Conservation (phyloP, 331 rosid species). For the Phaseolus coccineus region DNA sequence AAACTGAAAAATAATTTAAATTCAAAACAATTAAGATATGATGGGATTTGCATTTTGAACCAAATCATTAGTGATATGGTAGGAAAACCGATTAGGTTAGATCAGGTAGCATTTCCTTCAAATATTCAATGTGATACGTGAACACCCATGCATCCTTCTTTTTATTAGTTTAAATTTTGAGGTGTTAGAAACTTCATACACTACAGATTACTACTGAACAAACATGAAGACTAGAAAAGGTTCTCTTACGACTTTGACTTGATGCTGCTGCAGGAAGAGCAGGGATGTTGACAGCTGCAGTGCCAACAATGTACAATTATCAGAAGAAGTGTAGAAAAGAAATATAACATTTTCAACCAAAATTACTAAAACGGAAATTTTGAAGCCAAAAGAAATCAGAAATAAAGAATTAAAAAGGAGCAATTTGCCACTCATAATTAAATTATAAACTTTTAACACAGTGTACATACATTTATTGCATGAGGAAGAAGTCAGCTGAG, state of each 20-base stretch:
- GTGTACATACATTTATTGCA: constrained; percentile 78
- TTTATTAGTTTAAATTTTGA: not conserved
- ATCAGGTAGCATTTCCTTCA: not conserved
- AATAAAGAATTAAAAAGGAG: not conserved
- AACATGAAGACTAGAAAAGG: constrained; percentile 21
- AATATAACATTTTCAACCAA: constrained; percentile 23
- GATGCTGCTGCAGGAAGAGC: constrained; percentile 99
- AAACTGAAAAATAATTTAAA: not conserved
- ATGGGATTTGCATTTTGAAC: not conserved
- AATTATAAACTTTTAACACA: constrained; percentile 10
- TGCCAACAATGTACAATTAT: constrained; percentile 37
- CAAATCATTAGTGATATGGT: not conserved
- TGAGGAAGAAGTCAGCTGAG: constrained; percentile 70
- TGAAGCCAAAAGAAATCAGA: constrained; percentile 27
- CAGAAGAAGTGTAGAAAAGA: constrained; percentile 37
- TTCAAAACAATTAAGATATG: not conserved
- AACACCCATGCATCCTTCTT: not conserved
- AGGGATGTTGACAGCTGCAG: constrained; percentile 89
- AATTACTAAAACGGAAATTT: constrained; percentile 18
- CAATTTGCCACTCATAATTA: constrained; percentile 19
- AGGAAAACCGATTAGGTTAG: not conserved
- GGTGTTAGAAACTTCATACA: constrained; percentile 21
- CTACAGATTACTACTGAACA: constrained; percentile 30
- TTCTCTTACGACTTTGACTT: constrained; percentile 70
- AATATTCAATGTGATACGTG: not conserved